Evolutionary conservation across 2,329 filamentous ascomycete species (phyloP), one percentile per base, ranked within the genome.

Genomic region (Chaetomium strumarium): DNA sequence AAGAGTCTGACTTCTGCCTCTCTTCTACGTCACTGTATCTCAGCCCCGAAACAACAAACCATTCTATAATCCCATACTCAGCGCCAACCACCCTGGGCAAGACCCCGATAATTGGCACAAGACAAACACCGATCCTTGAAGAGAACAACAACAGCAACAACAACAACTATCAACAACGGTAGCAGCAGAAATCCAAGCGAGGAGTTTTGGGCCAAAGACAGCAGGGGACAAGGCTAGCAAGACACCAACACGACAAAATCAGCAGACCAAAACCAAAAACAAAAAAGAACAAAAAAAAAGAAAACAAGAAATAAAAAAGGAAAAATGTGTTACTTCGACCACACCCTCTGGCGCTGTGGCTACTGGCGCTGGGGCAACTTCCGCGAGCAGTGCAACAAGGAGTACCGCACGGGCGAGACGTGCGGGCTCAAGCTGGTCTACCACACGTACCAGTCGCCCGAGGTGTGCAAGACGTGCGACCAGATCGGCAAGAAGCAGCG

Each of bases 341-440:
- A 92, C 72, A 90, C 86, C 69, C 80, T 83, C 63, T 96, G 88
- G 80, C 71, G 71, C 53, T 97, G 92, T 74, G 87, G 88, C 66
- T 92, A 90, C 78, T 96, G 87, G 85, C 90, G 90, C 71, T 97
- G 91, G 91, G 88, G 89, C 60, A 86, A 86, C 73, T 96, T 96
- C 76, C 84, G 88, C 60, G 82, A 91, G 70, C 91, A 95, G 68
- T 97, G 92, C 79, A 85, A 87, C 70, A 90, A 90, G 72, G 92
- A 96, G 70, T 95, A 95, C 74, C 88, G 92, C 60, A 96, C 88
- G 61, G 92, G 92, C 64, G 92, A 97, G 77, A 96, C 92, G 36
- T 97, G 92, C 72, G 92, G 92, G 57, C 85, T 96, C 74, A 95
- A 90, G 73, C 81, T 96, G 59, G 85, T 96, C 66, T 90, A 87